Evolutionary conservation across 2,329 filamentous ascomycete species (phyloP), one percentile per base, ranked within the genome.

Genomic region (Monilinia fructicola): DNA sequence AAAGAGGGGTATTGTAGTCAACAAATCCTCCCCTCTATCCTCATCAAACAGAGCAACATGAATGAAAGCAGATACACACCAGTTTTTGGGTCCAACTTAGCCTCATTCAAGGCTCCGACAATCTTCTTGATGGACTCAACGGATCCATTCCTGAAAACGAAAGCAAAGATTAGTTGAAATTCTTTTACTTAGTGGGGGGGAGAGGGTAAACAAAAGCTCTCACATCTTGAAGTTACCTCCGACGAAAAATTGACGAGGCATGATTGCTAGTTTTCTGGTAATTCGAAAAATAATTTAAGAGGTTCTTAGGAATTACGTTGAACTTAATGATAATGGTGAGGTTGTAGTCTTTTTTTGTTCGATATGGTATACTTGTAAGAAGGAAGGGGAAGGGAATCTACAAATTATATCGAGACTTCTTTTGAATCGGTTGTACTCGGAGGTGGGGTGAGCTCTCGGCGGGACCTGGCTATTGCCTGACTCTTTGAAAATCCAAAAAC

Each of bases 141-240:
- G 75, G 91, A 91, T 80, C 95, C 94, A 85, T 99, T 99, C 93
- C 93, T 97, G 76, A 67, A 70, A 40, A 9, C 4, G 21, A 54
- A 31, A 38, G 18, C 31, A 7, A 53, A 60, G 16, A 54, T 66
- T 53, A 61, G 64, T 35, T 66, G 64, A 66, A 54, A 66, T 54
- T 42, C 38, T 54, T 35, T 46, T 35, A 23, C 14, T 61, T 61
- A 55, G 48, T 53, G 48, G 63, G 48, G 48, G 69, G 42, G 28
- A 40, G 44, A 44, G 44, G 31, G 63, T 53, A 53, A 61, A 61
- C 55, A 53, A 40, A 48, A 67, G 55, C 48, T 79, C 85, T 78
- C 83, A 96, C 93, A 98, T 98, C 87, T 99, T 98, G 85, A 98
- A 98, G 90, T 99, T 99, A 79, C 93, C 93, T 81, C 93, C 93